phyloP scores from a whole-genome alignment of 352 stramenopile genomes.

The Phytophthora citricola region DNA sequence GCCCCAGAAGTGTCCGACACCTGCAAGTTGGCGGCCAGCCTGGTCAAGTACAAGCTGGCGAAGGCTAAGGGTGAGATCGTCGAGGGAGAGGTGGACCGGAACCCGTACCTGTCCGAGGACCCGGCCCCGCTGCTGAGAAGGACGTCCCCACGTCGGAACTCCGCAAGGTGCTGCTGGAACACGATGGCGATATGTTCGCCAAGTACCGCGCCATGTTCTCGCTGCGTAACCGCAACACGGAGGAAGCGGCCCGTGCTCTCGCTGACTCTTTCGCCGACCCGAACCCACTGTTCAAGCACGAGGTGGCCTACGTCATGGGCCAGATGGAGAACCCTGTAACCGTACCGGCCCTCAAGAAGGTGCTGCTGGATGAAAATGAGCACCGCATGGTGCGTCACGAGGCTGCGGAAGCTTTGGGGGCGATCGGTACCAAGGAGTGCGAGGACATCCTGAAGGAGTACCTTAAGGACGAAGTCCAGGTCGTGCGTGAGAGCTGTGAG shows the following conservation, averaged over 20 bases:
- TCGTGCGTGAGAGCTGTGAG: constrained; percentile 96
- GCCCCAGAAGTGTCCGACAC: constrained; percentile 95
- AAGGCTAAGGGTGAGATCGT: constrained; percentile 55
- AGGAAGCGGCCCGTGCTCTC: constrained; percentile 85
- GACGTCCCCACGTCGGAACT: constrained; percentile 80
- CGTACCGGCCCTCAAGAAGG: constrained; percentile 88
- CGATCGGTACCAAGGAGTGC: constrained; percentile 94
- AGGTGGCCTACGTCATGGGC: constrained; percentile 95
- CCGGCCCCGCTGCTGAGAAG: constrained; percentile 89
- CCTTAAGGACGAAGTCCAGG: constrained; percentile 75
- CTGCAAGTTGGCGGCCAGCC: constrained; percentile 92
- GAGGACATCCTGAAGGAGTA: constrained; percentile 89
- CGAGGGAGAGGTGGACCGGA: constrained; percentile 77
- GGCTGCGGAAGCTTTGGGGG: constrained; percentile 96
- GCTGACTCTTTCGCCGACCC: constrained; percentile 75
- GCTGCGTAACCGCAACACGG: constrained; percentile 95
- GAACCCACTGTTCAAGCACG: constrained; percentile 90
- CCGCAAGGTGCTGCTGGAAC: constrained; percentile 89
- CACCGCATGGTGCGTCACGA: constrained; percentile 99
- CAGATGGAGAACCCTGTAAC: constrained; percentile 92
- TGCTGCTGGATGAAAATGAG: constrained; percentile 90
- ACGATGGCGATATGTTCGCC: constrained; percentile 88
- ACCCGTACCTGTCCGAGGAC: constrained; percentile 96
- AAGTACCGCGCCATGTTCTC: constrained; percentile 99
- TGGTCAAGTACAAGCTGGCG: constrained; percentile 92